Evolutionary conservation across 2,329 filamentous ascomycete species (phyloP).

Genomic region (Beauveria varroae): DNA sequence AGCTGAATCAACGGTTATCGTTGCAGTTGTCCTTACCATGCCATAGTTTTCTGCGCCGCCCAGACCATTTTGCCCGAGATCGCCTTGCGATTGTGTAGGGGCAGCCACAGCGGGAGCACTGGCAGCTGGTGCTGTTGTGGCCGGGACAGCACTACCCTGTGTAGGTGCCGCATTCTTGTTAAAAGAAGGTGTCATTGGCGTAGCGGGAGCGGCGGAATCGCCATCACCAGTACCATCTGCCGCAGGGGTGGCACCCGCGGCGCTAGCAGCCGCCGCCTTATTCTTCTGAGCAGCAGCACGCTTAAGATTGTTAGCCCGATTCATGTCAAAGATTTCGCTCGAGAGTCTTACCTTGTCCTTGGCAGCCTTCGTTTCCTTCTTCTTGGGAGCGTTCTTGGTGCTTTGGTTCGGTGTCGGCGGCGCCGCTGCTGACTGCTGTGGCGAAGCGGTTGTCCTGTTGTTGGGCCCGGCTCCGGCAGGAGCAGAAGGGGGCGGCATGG

Average conservation of each 20-base stretch:
- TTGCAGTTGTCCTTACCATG: slow-evolving; percentile 32
- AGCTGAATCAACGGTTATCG: slow-evolving; percentile 9
- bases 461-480: slow-evolving; percentile 41
- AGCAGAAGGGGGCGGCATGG: slow-evolving; percentile 61
- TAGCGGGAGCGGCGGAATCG: slow-evolving; percentile 54
- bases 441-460: slow-evolving; percentile 51
- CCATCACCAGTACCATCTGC: slow-evolving; percentile 48
- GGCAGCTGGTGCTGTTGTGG: slow-evolving; percentile 21
- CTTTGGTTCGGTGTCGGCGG: slow-evolving; percentile 70
- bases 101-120: slow-evolving; percentile 29
- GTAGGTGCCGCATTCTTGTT: slow-evolving; percentile 36
- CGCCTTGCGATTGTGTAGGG: slow-evolving; percentile 36
- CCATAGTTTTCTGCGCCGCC: slow-evolving; percentile 35
- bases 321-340: no score
- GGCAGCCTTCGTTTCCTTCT: slow-evolving; percentile 60
- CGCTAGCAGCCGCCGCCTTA: slow-evolving; percentile 27
- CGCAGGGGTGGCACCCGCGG: slow-evolving; percentile 47
- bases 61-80: slow-evolving; percentile 41
- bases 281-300: slow-evolving; percentile 20
- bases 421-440: slow-evolving; percentile 55
- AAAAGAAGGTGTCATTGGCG: slow-evolving; percentile 55
- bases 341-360: slow-evolving; percentile 56
- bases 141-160: slow-evolving; percentile 22
- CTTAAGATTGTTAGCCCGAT: slow-evolving; percentile 38
- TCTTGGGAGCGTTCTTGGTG: slow-evolving; percentile 69